Evolutionary conservation across 1,284 basidiomycete species (phyloP).

Genomic region (Tilletiopsis washingtonensis): DNA sequence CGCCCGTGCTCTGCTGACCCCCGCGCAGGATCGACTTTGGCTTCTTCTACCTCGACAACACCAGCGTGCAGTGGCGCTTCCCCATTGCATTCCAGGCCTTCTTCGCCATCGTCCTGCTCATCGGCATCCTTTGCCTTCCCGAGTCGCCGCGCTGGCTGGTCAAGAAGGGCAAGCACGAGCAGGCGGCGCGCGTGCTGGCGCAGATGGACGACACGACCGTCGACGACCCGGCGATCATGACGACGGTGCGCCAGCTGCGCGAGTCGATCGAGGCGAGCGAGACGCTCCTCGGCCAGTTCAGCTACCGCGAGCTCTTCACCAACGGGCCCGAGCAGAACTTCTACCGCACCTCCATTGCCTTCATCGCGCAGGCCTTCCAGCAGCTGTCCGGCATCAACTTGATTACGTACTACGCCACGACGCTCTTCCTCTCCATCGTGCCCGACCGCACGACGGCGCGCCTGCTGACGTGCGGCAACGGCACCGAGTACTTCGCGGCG

Average conservation of each 20-base stretch:
- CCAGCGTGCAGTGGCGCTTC: conserved; percentile 59
- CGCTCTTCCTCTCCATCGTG: conserved; percentile 48
- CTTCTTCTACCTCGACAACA: conserved; percentile 51
- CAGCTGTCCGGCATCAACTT: conserved; percentile 62
- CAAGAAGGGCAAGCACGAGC: conserved; percentile 54
- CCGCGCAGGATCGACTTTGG: conserved; percentile 51
- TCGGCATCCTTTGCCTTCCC: conserved; percentile 59
- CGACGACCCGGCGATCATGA: conserved; percentile 55
- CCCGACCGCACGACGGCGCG: conserved; percentile 58
- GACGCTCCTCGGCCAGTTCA: conserved; percentile 34
- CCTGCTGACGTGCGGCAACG: conserved; percentile 62
- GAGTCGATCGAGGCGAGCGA: conserved; percentile 32
- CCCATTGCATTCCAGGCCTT: conserved; percentile 62
- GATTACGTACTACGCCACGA: conserved; percentile 56
- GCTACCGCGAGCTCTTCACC: conserved; percentile 56
- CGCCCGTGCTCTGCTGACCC: no score
- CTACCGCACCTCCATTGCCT: conserved; percentile 55
- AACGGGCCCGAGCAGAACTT: conserved; percentile 58
- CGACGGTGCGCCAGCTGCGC: conserved; percentile 48
- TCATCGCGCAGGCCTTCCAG: conserved; percentile 63
- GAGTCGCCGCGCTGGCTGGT: conserved; percentile 67
- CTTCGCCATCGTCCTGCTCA: conserved; percentile 59
- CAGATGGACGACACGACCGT: conserved; percentile 57
- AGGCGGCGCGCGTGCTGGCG: conserved; percentile 61
- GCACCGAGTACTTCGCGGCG: conserved; percentile 62